Base-by-base conservation (phyloP, 805 yeast genomes). In the Cyberlindnera misumaiensis region DNA sequence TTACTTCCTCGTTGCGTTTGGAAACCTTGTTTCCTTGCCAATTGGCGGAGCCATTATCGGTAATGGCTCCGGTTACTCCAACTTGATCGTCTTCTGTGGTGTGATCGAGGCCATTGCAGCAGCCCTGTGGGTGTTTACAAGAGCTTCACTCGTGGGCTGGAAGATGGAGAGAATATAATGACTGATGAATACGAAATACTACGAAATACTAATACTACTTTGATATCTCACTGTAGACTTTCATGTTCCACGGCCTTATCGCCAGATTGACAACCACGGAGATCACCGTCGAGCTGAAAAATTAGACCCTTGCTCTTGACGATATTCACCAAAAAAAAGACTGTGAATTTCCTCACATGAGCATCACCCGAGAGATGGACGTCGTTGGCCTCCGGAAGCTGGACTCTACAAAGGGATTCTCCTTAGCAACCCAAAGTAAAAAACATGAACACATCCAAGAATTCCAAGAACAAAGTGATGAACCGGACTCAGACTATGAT, bases 1-100 rank as follows among this genome's bases (percentile, higher is more conserved):
- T 47, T 81, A 78, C 55, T 76, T 76, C 34, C 15, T 48, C 4
- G 46, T 43, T 16, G 72, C 84, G 2, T 62, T 78, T 41, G 66
- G 72, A 8, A 63, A 67, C 18, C 56, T 75, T 32, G 63, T 74
- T 17, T 65, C 71, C 26, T 61, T 75, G 22, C 79, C 80, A 1
- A 59, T 70, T 18, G 69, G 76, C 4, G 71, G 77, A 42, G 67
- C 69, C 3, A 58, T 72, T 28, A 68, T 73, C 36, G 62, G 63
- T 2, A 36, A 55, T 3, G 59, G 65, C 11, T 9, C 31, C 8
- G 36, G 36, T 7, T 34, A 34, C 26, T 11, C 36, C 22, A 34
- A 64, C 32, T 65, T 73, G 48, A 63, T 73, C 22, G 44, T 70
- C 2, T 71, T 63, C 40, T 63, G 64, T 33, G 52, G 51, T 10